phyloP scores from a whole-genome alignment of 306 rosid species.

The Medicago ruthenica region DNA sequence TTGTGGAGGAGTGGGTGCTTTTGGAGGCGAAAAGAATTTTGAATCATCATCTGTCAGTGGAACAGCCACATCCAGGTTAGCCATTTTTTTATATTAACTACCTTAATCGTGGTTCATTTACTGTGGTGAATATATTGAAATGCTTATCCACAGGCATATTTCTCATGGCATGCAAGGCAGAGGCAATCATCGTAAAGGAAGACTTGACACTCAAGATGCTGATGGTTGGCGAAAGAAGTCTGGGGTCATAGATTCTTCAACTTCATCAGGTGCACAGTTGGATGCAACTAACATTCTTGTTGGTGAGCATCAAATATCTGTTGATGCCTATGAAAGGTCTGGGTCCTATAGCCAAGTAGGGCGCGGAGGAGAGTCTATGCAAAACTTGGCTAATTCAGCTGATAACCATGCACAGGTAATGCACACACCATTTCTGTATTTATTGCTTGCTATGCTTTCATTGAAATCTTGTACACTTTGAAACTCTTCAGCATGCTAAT shows the following conservation, averaged over 20 bases:
- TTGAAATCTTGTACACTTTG: conserved; percentile 37
- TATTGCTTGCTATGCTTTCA: conserved; percentile 30
- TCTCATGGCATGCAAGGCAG: conserved; percentile 66
- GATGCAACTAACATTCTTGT: conserved; percentile 57
- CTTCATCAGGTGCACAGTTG: conserved; percentile 47
- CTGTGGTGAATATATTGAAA: conserved; percentile 42
- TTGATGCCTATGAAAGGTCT: conserved; percentile 37
- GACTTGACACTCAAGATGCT: conserved; percentile 57
- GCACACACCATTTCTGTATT: conserved; percentile 33
- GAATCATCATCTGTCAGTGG: conserved; percentile 52
- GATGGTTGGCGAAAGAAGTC: conserved; percentile 73
- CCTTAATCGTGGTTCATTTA: conserved; percentile 40
- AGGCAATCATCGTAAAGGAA: conserved; percentile 65
- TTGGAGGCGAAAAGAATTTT: conserved; percentile 56
- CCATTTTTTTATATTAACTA: conserved; percentile 44
- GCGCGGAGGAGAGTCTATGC: conserved; percentile 58
- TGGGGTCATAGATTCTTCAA: conserved; percentile 50
- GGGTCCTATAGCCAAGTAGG: conserved; percentile 43
- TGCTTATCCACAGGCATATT: conserved; percentile 70
- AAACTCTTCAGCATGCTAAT: conserved; percentile 67
- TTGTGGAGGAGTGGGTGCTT: conserved; percentile 49
- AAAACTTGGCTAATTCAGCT: conserved; percentile 51
- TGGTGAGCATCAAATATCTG: conserved; percentile 58
- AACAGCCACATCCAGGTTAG: conserved; percentile 71
- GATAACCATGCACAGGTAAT: conserved; percentile 80